Conservation (phyloP, 164 flowering plant species). For the Dillenia suffruticosa region DNA sequence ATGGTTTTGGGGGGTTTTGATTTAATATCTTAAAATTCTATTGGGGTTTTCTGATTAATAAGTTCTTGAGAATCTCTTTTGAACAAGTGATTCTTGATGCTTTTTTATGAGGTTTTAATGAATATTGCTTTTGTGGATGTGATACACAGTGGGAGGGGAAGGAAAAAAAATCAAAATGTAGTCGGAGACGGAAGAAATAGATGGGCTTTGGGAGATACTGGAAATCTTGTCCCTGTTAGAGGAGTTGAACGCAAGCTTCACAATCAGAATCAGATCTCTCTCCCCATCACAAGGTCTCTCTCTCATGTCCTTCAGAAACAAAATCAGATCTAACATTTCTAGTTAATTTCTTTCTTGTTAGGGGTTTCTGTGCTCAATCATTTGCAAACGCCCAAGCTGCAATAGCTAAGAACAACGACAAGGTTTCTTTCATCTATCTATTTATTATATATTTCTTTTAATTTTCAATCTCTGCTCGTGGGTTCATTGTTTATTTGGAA, state of each 20-base stretch:
- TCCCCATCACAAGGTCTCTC: slow-evolving; percentile 75
- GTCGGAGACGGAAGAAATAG: slow-evolving; percentile 55
- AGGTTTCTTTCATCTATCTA: background rate
- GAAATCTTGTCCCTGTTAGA: slow-evolving; percentile 52
- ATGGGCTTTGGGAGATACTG: slow-evolving; percentile 75
- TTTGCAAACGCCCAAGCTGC: slow-evolving; percentile 85
- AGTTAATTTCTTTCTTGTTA: slow-evolving; percentile 10
- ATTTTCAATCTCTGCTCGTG: background rate
- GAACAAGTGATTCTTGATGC: too few relatives aligned
- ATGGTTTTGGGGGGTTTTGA: too few relatives aligned
- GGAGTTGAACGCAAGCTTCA: slow-evolving; percentile 45
- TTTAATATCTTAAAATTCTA: too few relatives aligned
- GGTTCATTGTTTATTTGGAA: too few relatives aligned
- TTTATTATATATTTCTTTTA: background rate
- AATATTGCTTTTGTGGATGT: too few relatives aligned
- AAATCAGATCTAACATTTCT: background rate
- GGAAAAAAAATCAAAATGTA: slow-evolving; percentile 39
- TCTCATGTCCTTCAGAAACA: background rate
- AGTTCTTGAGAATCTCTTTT: too few relatives aligned
- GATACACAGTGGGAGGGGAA: slow-evolving; percentile 40
- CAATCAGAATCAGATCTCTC: slow-evolving; percentile 35
- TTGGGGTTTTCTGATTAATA: too few relatives aligned
- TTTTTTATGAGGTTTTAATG: background rate
- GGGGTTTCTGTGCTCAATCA: slow-evolving; percentile 81
- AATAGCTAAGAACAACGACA: slow-evolving; percentile 49